Base-by-base conservation (phyloP, 805 yeast genomes). In the Schizosaccharomyces cryophilus region DNA sequence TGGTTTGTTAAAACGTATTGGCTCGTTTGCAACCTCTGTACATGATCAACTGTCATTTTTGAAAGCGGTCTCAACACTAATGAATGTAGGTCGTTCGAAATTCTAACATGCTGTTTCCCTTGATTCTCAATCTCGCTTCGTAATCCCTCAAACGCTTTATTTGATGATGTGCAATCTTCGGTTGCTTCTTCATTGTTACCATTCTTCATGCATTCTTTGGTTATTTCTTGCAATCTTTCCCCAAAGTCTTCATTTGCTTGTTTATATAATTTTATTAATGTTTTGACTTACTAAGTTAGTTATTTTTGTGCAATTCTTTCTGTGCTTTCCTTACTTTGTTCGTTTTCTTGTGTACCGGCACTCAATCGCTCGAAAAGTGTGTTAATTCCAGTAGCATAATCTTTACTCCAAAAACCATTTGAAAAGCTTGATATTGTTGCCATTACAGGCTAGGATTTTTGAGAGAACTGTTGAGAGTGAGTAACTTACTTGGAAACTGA, bases 341-440 rank as follows among this genome's bases (percentile, higher is more conserved):
- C 54, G 15, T 45, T 58, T 35, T 61, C 62, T 21, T 13, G 29
- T 5, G 19, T 29, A 21, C 47, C 62, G 29, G 72, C 74, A 31
- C 64, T 64, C 42, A 73, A 68, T 65, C 73, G 73, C 48, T 66
- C 69, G 62, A 72, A 72, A 55, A 74, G 68, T 47, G 69, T 66
- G n/a, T 66, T 66, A 54, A 73, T 63, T 26, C 77, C 82, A n/a
- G 77, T 71, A 15, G 75, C 72, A 67, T 82, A 80, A 67, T 84
- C 89, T 35, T 74, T 74, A 6, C 87, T 76, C 94, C 94, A 85
- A 71, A 85, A 85, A 66, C 82, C 79, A 65, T 83, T 87, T 4
- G 86, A 80, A 72, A 85, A 84, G 24, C 60, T 35, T 17, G 60
- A 40, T 21, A 56, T 56, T 29, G 26, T 6, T 21, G 21, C 56